A percentile compares a stretch with the other conserved stretches of the same genome.
These are phyloP conservation scores for Phragmites australis DNA, from an alignment of 176 grass and related monocot species.

Conservation along the genomic window DNA sequence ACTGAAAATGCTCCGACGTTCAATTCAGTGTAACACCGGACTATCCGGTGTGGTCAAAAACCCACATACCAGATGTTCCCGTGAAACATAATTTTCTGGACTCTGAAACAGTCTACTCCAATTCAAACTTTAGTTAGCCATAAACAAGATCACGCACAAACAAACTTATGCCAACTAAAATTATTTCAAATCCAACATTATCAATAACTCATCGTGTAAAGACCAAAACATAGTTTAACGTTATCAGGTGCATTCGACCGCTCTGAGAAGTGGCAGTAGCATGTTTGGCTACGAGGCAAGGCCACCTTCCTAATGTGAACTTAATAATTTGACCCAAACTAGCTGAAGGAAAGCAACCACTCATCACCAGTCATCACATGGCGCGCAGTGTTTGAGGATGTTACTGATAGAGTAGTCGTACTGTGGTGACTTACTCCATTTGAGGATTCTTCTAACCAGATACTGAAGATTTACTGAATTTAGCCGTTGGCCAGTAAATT, in stretches of 20 bases:
- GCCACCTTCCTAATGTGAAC: background rate
- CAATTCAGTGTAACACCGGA: too few species aligned
- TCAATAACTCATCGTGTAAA: too few species aligned
- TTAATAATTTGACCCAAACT: background rate
- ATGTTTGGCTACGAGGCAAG: background rate
- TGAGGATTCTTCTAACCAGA: background rate
- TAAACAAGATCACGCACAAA: too few species aligned
- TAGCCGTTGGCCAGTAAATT: background rate
- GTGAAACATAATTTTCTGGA: too few species aligned
- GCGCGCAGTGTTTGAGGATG: background rate
- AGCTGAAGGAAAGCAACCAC: background rate
- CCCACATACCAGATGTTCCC: too few species aligned
- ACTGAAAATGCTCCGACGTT: too few species aligned
- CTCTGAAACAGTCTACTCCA: too few species aligned
- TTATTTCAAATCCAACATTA: too few species aligned
- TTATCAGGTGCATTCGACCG: constrained; percentile 45
- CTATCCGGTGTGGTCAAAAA: too few species aligned
- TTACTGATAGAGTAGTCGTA: background rate
- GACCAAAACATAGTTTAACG: too few species aligned
- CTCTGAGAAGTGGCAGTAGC: background rate
- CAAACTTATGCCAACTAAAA: too few species aligned
- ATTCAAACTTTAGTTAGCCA: too few species aligned
- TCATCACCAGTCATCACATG: background rate
- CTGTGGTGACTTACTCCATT: background rate
- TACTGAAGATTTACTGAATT: background rate